Base-by-base conservation (phyloP, 352 stramenopile species). In the Globisporangium alternatum region DNA sequence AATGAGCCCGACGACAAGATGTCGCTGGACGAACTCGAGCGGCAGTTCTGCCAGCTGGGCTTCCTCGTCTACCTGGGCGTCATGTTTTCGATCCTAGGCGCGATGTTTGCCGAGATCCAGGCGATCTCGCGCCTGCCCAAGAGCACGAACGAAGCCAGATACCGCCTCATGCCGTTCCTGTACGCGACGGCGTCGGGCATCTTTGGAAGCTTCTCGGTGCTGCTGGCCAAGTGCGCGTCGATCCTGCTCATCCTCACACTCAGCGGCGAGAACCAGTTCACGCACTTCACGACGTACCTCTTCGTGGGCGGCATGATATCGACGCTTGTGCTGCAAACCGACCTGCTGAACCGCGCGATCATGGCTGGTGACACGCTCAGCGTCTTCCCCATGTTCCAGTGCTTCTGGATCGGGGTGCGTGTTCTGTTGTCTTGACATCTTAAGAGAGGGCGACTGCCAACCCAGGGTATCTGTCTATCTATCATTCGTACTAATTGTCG, bases 381-480 rank as follows among this genome's bases (percentile, higher is more conserved):
- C 48, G 86, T 95, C 4, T 95, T 93, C 56, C 86, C 86, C 1
- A 92, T 95, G 81, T 95, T 95, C 59, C 86, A 95, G 74, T 95
- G 86, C 71, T 93, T 95, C 56, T 95, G 86, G 83, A 95, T 95
- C 64, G 83, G 86, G 19, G 86, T 94, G 63, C 56, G 83, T 84
- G 47, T 47, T 37, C 56, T 2, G 25, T 2, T 28, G 10, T 7
- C 49, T 60, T 22, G 39, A 41, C 22, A 25, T 15, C 30, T 52
- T 56, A 28, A 28, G 25, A 28, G 25, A 2, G 25, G 25, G 2
- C 25, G 25, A 28, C 25, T 28, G 25, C 25, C 25, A 28, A 28
- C 25, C 25, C 25, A 28, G 17, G 15, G 6, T 37, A 7, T 39
- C n/a, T 25, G 8, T 12, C 1, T 33, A 19, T 4, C 19, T 45